These are phyloP conservation scores for Paraphoma sp. DNA, from an alignment of 2,329 filamentous ascomycete species.

Conservation along the genomic window DNA sequence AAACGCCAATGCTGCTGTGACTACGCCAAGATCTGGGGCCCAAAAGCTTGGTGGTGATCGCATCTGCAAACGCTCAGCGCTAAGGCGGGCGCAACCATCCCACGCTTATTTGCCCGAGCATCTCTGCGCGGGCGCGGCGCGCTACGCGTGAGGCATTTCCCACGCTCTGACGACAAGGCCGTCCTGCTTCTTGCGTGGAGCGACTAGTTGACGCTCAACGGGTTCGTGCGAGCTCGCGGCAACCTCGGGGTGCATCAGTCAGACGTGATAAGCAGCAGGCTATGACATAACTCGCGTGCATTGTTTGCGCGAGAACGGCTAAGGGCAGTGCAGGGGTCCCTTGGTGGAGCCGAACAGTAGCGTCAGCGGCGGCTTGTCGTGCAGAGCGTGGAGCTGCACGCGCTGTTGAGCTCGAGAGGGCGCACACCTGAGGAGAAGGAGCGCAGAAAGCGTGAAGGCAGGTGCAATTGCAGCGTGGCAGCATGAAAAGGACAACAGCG, in stretches of 20 bases:
- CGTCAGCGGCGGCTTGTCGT: slow-evolving; percentile 25
- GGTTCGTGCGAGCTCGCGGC: slow-evolving; percentile 11
- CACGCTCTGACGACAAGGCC: not conserved
- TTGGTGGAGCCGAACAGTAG: slow-evolving; percentile 23
- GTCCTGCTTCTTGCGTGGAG: not conserved
- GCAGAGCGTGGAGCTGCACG: not conserved
- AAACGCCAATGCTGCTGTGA: slow-evolving; percentile 7
- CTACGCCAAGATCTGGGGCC: slow-evolving; percentile 2
- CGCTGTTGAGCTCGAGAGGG: slow-evolving; percentile 1
- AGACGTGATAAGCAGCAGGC: slow-evolving; percentile 23
- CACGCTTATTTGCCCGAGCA: slow-evolving; percentile 14
- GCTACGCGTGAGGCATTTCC: slow-evolving; percentile 22
- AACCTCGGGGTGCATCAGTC: slow-evolving; percentile 13
- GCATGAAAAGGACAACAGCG: too few relatives aligned
- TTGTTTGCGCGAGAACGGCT: slow-evolving; percentile 12
- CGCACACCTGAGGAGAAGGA: too few relatives aligned
- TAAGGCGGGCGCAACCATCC: slow-evolving; percentile 9
- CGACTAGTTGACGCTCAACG: not conserved
- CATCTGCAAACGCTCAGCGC: slow-evolving; percentile 2
- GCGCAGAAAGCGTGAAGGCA: not conserved
- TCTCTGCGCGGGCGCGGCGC: slow-evolving; percentile 4
- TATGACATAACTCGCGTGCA: slow-evolving; percentile 22
- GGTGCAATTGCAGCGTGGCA: not conserved
- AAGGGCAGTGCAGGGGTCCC: slow-evolving; percentile 14
- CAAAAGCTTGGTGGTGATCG: slow-evolving; percentile 27